Evolutionary conservation across 1,284 basidiomycete species (phyloP), one percentile per base, ranked within the genome.

Genomic region (Moesziomyces antarcticus): DNA sequence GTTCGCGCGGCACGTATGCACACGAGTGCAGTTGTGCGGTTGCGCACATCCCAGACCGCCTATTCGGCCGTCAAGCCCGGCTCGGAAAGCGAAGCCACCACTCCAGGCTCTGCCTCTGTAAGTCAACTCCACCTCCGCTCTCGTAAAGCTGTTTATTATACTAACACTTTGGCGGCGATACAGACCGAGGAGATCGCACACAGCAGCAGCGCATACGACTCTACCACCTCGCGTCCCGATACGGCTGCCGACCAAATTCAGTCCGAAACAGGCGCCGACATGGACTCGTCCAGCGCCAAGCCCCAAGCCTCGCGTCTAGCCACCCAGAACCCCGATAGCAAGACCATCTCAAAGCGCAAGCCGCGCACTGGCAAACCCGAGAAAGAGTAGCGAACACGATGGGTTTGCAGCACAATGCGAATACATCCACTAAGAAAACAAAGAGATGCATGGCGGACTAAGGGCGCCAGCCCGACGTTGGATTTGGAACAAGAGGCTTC

Each of bases 391-490:
- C 37, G 14, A 40, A 40, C 37, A 40, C 37, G 42, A 57, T 54
- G 25, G 64, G 56, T 68, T 61, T 6, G 41, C 18, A 43, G 33
- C 13, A 21, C 21, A 50, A 65, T 74, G 71, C 71, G 59, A 74
- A 55, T 61, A 61, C 60, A 73, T 68, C 65, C 70, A 67, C 59
- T 24, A 46, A 21, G 45, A 47, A 53, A 46, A 30, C 24, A 42
- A 27, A 57, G 43, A 27, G 56, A 73, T 58, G 65, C 50, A 53
- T 35, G 49, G 52, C 44, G 59, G 65, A 69, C 71, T 74, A 70
- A 69, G 71, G 66, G 71, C 71, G 54, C 71, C 71, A 44, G 71
- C 71, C 71, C 71, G 71, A 74, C 71, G 71, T 66, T 56, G 54
- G 60, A 60, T 61, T 60, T 67, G 50, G 11, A 10, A 13, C 30